Conservation (phyloP, 495 filamentous ascomycete genomes). For the Talaromyces trachyspermus region DNA sequence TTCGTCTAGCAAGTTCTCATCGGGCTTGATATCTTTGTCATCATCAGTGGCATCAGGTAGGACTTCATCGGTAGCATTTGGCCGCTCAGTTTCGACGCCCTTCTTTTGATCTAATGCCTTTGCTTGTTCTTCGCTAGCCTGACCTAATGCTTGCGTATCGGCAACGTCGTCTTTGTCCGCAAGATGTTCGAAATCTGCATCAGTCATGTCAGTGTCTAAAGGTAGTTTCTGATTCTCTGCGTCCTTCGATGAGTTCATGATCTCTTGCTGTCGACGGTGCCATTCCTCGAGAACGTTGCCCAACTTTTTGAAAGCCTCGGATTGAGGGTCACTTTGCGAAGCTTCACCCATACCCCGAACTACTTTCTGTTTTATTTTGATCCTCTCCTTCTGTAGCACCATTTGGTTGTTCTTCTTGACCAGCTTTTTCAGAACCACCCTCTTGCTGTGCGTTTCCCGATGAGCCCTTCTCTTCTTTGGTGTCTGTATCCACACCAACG, state of each 20-base stretch:
- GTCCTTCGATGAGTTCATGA: constrained; percentile 59
- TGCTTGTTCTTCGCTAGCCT: constrained; percentile 80
- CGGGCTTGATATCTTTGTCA: constrained; percentile 36
- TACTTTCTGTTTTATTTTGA: constrained; percentile 24
- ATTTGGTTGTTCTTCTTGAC: constrained; percentile 31
- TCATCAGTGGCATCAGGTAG: constrained; percentile 55
- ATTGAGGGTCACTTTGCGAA: constrained; percentile 45
- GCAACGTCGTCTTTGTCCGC: constrained; percentile 69
- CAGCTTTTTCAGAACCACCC: constrained; percentile 36
- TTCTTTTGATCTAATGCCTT: constrained; percentile 74
- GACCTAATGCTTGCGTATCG: constrained; percentile 85
- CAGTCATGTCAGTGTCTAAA: constrained; percentile 57
- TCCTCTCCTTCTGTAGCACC: constrained; percentile 38
- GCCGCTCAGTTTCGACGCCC: constrained; percentile 66
- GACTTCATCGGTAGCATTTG: constrained; percentile 44
- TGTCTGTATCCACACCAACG: constrained; percentile 36
- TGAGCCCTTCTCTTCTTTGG: constrained; percentile 56
- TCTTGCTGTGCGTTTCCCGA: constrained; percentile 58
- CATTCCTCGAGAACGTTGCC: constrained; percentile 90
- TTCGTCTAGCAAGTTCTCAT: constrained; percentile 42
- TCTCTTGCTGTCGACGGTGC: constrained; percentile 77
- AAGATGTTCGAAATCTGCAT: constrained; percentile 83
- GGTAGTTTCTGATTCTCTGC: constrained; percentile 44
- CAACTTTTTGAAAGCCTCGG: constrained; percentile 76
- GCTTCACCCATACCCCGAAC: constrained; percentile 31